Evolutionary conservation across 371 early-diverging fungal genomes (phyloP), one percentile per base, ranked within the genome.

Genomic region (Parasitella parasitica): DNA sequence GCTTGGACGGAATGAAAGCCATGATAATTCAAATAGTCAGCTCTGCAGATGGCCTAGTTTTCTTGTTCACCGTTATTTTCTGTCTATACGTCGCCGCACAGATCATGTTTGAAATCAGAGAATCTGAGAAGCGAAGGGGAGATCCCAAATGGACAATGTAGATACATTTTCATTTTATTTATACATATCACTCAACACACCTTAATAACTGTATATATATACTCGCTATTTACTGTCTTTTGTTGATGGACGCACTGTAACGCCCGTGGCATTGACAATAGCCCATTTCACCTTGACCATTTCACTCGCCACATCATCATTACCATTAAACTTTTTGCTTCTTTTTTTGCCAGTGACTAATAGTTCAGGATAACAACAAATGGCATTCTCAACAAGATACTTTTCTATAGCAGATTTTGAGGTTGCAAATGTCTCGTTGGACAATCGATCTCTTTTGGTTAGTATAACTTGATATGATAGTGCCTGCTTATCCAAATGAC

Each of bases 51-150:
- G 84, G 89, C 1, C 22, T 80, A 0, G 36, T 69, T 4, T 87
- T 86, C 27, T 57, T 93, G 6, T 39, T 80, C 6, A 67, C 76
- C 15, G 82, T 81, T 26, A 80, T 77, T 38, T 63, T 75, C 11
- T 75, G 77, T 55, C 54, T 95, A 26, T 93, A 89, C 69, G 72
- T 89, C 15, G 86, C 84, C 18, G 86, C 88, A 26, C 96, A 94
- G 67, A 58, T 92, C 54, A 90, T 92, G 88, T 93, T 94, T 86
- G 96, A 94, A 76, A 73, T 89, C 54, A 81, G 92, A 28, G 90
- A 91, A 56, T 69, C 76, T 16, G 91, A 93, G 62, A 86, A 86
- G 52, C 71, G 87, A 61, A 63, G 73, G 54, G 81, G 81, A 6
- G 81, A 81, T 58, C 69, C 73, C 8, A 72, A 68, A 59, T 81